Evolutionary conservation across 1,284 basidiomycete genomes (phyloP), one percentile per base, ranked within the genome.

Genomic region (Earliella scabrosa): DNA sequence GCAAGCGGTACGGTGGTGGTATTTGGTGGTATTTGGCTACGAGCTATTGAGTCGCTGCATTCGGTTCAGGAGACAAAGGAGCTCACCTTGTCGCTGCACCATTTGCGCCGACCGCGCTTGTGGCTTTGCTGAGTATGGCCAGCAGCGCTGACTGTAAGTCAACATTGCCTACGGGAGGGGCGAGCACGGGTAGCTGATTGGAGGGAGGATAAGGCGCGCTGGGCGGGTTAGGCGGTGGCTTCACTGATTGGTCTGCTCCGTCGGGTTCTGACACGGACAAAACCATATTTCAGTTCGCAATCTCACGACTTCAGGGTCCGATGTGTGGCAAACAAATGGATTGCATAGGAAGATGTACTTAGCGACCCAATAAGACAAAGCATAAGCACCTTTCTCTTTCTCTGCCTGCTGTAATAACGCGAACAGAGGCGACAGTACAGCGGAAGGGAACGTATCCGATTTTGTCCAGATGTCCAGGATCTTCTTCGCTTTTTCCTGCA

Each of bases 381-480:
- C 79, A 86, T 89, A 92, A 82, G 87, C 88, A 92, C 90, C 91
- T 92, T 91, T 85, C 80, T 70, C 68, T 54, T 50, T 59, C 60
- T 76, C 79, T 68, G 76, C 76, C 71, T 77, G 81, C 73, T 82
- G 82, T 73, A 90, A 73, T 70, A 87, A 75, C 71, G 85, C 82
- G 72, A 78, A 76, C 72, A 93, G 77, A 65, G 83, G 86, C 59
- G 82, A 76, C 67, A 93, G 75, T 64, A 90, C 82, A 63, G 79
- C 70, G 63, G 86, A 70, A 56, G 92, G 87, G 76, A 97, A 97
- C 45, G 95, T 95, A 73, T 79, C 83, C 59, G 86, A 85, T 74
- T 94, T 95, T 68, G 82, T 82, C 95, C 95, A 97, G 67, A 97
- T 97, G 75, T 97, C 95, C 75, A 95, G 83, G 68, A 97, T 87